Base-by-base conservation (phyloP, 768 basidiomycete species). In the Xanthoconium purpureum region DNA sequence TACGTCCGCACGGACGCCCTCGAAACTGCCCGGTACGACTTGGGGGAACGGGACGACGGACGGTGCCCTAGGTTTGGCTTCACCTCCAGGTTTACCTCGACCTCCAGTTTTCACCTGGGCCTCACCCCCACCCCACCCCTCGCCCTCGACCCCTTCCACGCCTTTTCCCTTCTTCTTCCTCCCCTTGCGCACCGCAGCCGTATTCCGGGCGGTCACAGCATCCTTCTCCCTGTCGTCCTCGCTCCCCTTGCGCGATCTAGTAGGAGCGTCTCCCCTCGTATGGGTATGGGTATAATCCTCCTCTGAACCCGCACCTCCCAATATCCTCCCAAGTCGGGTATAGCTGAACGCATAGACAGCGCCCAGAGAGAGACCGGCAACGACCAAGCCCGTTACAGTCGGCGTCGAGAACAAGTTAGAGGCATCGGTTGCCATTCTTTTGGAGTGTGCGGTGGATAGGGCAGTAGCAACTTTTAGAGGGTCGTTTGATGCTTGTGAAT, bases 391-490 rank as follows among this genome's bases (percentile, higher is more conserved):
- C 32, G 32, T 33, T 11, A 11, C 11, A 6, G 29, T 69, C 66
- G 40, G 69, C 57, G 60, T 81, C 76, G 20, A 29, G 5, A 29
- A 24, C 5, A 42, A 24, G 35, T 52, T 30, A 2, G 29, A 3
- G 6, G 30, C 3, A 28, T 50, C 67, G 57, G n/a, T n/a, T n/a
- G n/a, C n/a, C n/a, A n/a, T n/a, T n/a, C n/a, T n/a, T n/a, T n/a
- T n/a, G n/a, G n/a, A n/a, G n/a, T n/a, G n/a, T n/a, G n/a, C n/a
- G n/a, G n/a, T n/a, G n/a, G n/a, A n/a, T n/a, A n/a, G n/a, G n/a
- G n/a, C n/a, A n/a, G n/a, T n/a, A n/a, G n/a, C n/a, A n/a, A n/a
- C n/a, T n/a, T n/a, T n/a, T n/a, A n/a, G n/a, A n/a, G n/a, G n/a
- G n/a, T n/a, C n/a, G n/a, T n/a, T n/a, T n/a, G n/a, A n/a, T n/a